Conservation (phyloP, 352 stramenopile genomes). For the Peronospora farinosa region DNA sequence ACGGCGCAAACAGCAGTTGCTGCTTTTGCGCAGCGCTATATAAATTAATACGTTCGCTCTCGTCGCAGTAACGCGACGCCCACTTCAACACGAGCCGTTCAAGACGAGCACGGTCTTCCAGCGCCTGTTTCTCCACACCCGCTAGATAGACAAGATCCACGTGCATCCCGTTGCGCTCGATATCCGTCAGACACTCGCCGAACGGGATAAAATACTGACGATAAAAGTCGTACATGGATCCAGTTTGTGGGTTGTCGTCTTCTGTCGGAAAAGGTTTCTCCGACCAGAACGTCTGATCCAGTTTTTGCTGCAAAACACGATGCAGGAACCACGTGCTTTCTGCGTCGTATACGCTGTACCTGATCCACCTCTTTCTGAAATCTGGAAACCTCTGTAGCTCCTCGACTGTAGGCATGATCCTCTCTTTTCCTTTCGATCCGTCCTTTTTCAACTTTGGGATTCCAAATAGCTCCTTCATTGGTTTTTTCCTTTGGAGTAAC, state of each 20-base stretch:
- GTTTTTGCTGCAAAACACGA: conserved; percentile 80
- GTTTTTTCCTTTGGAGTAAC: conserved; percentile 85
- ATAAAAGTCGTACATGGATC: conserved; percentile 97
- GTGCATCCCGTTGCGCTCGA: conserved; percentile 93
- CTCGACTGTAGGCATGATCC: conserved; percentile 67
- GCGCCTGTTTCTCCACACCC: conserved; percentile 86
- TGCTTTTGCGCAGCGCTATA: conserved; percentile 91
- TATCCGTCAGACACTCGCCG: conserved; percentile 96
- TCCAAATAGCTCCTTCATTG: conserved; percentile 97
- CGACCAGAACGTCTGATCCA: conserved; percentile 89
- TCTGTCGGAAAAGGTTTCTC: conserved; percentile 21
- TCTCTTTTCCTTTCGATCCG: conserved; percentile 86
- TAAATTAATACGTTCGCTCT: conserved; percentile 94
- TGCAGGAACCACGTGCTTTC: conserved; percentile 96
- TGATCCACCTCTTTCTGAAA: conserved; percentile 90
- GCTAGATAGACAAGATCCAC: conserved; percentile 89
- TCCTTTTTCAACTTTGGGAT: conserved; percentile 94
- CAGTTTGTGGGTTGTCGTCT: conserved; percentile 20
- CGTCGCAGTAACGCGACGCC: conserved; percentile 88
- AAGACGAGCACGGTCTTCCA: conserved; percentile 80
- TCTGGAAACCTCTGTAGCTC: conserved; percentile 82
- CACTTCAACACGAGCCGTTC: conserved; percentile 88
- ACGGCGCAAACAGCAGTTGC: conserved; percentile 95
- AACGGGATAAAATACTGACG: conserved; percentile 95
- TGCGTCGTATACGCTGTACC: conserved; percentile 96